Conservation (phyloP, 768 basidiomycete genomes). For the Termitomyces sp. region DNA sequence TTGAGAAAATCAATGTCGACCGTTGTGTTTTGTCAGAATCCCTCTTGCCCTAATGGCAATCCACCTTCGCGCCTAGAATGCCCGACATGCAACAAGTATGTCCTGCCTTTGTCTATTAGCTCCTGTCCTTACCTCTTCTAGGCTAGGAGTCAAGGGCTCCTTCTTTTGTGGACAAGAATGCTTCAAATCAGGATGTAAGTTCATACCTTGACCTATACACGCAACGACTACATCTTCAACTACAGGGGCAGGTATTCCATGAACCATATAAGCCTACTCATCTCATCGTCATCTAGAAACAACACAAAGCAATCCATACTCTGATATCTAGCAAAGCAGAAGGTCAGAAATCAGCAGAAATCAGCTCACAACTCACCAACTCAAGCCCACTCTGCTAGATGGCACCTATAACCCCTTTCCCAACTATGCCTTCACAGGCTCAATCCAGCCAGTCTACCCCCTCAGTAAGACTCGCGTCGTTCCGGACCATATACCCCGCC, state of each 20-base stretch:
- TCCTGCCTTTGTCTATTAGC: constrained; percentile 13
- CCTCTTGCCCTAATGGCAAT: constrained; percentile 71
- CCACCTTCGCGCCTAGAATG: constrained; percentile 87
- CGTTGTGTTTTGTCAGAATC: constrained; percentile 57
- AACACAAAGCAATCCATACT: constrained; percentile 74
- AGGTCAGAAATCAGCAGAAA: constrained; percentile 16
- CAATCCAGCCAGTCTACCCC: constrained; percentile 83
- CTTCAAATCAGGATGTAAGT: constrained; percentile 92
- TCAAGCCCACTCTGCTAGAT: constrained; percentile 35
- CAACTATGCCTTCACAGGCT: constrained; percentile 72
- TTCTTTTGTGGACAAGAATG: constrained; percentile 95
- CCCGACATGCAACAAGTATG: constrained; percentile 89
- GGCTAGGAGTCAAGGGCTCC: constrained; percentile 77
- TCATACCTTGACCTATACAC: background rate
- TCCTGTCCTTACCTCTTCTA: constrained; percentile 24
- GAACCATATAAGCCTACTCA: background rate
- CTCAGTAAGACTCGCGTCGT: constrained; percentile 71
- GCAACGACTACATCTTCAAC: background rate
- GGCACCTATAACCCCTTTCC: constrained; percentile 79
- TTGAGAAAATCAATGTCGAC: background rate
- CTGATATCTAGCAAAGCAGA: constrained; percentile 31
- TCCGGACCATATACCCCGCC: constrained; percentile 78
- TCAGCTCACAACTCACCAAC: constrained; percentile 2
- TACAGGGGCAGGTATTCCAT: constrained; percentile 21
- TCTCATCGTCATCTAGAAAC: constrained; percentile 49